Evolutionary conservation across 2,329 filamentous ascomycete genomes (phyloP).

Genomic region (Tolypocladium ophioglossoides): DNA sequence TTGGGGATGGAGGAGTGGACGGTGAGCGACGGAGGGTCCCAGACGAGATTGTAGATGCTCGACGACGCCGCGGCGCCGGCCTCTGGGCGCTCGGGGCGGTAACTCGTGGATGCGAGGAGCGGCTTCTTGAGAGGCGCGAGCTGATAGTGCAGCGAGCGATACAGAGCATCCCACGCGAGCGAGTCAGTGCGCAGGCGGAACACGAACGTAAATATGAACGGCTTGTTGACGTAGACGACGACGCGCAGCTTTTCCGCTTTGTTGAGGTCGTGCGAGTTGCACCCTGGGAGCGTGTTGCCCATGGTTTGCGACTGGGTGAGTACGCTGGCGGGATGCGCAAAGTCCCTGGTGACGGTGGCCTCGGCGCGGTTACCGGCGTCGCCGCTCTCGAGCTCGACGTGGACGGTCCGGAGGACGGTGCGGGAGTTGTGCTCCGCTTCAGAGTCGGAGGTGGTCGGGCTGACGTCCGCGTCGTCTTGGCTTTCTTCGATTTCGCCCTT

Average conservation of each 20-base stretch:
- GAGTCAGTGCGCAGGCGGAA: constrained; percentile 51
- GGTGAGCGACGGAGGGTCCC: constrained; percentile 45
- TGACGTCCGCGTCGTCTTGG: constrained; percentile 18
- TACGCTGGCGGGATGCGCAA: constrained; percentile 24
- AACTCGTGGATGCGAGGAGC: constrained; percentile 44
- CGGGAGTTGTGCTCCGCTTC: constrained; percentile 35
- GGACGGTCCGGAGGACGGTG: constrained; percentile 53
- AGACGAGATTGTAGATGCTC: constrained; percentile 50
- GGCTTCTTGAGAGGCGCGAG: constrained; percentile 47
- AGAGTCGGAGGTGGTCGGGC: constrained; percentile 18
- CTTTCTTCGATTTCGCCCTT: constrained; percentile 50
- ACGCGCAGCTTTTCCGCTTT: constrained; percentile 51
- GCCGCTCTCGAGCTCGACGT: constrained; percentile 48
- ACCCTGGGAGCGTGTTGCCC: constrained; percentile 20
- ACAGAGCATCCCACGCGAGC: constrained; percentile 43
- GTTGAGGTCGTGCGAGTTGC: constrained; percentile 36
- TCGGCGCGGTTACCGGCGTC: constrained; percentile 27
- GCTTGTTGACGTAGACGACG: constrained; percentile 61
- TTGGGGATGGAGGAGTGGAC: constrained; percentile 56
- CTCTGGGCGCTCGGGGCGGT: constrained; percentile 35
- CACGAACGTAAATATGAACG: constrained; percentile 69
- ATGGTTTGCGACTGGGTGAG: constrained; percentile 22
- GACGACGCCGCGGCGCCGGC: background rate
- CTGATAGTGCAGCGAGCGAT: constrained; percentile 50
- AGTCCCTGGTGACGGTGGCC: constrained; percentile 33